Base-by-base conservation (phyloP, 1,139 yeast species). In the Debaryomyces robertsiae region DNA sequence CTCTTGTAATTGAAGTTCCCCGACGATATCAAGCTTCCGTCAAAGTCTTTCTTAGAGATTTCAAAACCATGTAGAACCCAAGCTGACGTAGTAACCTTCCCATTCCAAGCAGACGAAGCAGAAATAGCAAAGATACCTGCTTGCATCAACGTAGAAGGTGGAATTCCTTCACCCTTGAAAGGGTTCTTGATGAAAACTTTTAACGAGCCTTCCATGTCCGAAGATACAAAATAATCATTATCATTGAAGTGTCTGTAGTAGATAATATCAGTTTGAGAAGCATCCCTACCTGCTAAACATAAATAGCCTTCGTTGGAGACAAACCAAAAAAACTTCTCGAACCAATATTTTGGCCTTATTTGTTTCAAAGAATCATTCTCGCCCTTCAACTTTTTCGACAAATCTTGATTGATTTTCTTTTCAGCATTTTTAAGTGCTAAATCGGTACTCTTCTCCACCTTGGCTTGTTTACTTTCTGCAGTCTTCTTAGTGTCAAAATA, bases 241-340 rank as follows among this genome's bases (percentile, higher is more conserved):
- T 80, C 82, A 48, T 77, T 76, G 60, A 91, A 82, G 56, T 89
- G 87, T 41, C 90, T 77, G 53, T 85, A 82, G 54, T 85, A 86
- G 27, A 93, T 77, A 67, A 88, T 76, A 54, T 90, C 96, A n/a
- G 80, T 75, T 58, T 93, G 98, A n/a, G 79, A 61, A 16, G 75
- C 77, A 57, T 94, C 97, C 48, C 89, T 80, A 1, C 97, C 98
- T 36, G 93, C 90, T 38, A 93, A 62, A 47, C 95, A 87, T 40
- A 93, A 67, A 55, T 87, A 90, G 0, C 95, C 95, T 58, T 93
- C 98, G 48, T 84, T 83, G 0, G 96, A 78, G 23, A 90, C 74
- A 57, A 93, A 93, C 98, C 98, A 93, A 55, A 73, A 82, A 59
- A 85, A 93, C 60, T 93, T 93, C 57, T 93, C 98, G 66, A 94